A percentile compares a stretch with the other conserved stretches of the same genome.
These are phyloP conservation scores for Astraeus odoratus DNA, from an alignment of 768 basidiomycete genomes.

Conservation along the genomic window DNA sequence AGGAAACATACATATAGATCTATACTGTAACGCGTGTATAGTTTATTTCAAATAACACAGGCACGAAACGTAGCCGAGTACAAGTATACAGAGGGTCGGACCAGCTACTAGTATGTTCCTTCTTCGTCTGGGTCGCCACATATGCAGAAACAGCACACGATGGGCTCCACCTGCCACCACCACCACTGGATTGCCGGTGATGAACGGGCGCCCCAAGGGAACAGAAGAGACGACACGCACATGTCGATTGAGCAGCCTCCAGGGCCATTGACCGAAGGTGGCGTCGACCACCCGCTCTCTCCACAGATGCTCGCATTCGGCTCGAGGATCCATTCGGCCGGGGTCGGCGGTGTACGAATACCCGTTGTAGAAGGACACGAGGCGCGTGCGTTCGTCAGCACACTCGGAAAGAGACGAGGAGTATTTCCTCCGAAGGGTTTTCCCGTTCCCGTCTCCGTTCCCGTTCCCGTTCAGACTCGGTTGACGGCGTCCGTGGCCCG, in stretches of 20 bases:
- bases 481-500: background rate
- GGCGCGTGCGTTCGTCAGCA: slow-evolving; percentile 33
- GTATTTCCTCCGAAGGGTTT: slow-evolving; percentile 1
- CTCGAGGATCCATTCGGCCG: slow-evolving; percentile 16
- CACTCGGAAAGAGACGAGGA: slow-evolving; percentile 8
- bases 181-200: slow-evolving; percentile 56
- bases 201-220: background rate
- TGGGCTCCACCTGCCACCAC: slow-evolving; percentile 69
- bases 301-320: slow-evolving; percentile 32
- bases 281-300: slow-evolving; percentile 41
- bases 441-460: background rate
- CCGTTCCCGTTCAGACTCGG: background rate
- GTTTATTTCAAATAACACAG: no score
- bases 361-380: slow-evolving; percentile 25
- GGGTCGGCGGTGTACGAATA: slow-evolving; percentile 13
- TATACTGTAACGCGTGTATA: no score
- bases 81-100: no score
- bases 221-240: slow-evolving; percentile 34
- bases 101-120: no score
- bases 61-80: background rate
- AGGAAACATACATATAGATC: no score
- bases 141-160: slow-evolving; percentile 53
- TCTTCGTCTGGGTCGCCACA: slow-evolving; percentile 47
- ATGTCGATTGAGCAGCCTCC: slow-evolving; percentile 59
- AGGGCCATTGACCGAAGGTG: slow-evolving; percentile 62